Conservation (phyloP, 495 filamentous ascomycete genomes). For the Hamigera avellanea region DNA sequence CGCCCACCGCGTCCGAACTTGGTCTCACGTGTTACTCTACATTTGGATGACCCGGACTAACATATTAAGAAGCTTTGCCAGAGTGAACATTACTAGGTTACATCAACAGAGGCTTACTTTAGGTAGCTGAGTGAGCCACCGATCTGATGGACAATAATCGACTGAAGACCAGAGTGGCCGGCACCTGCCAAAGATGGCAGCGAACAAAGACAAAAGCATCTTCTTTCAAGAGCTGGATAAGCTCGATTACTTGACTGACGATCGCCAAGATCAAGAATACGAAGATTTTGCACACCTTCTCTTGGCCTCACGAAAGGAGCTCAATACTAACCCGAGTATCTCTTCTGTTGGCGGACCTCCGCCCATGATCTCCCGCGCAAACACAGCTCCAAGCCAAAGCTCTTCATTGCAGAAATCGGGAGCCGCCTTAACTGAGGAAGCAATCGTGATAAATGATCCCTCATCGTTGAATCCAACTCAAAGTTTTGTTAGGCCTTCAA, state of each 20-base stretch:
- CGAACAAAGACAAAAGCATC: slow-evolving; percentile 18
- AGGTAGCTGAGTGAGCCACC: neutral
- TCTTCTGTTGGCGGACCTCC: neutral
- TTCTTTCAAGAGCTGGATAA: slow-evolving; percentile 37
- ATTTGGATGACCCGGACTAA: no score
- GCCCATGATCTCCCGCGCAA: slow-evolving; percentile 4
- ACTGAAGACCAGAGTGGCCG: no score
- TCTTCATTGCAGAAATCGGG: neutral
- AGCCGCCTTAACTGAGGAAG: neutral
- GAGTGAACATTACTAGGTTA: no score
- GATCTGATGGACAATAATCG: no score
- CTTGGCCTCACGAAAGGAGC: neutral
- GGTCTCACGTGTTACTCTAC: no score
- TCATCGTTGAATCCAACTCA: neutral
- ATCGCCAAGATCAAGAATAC: slow-evolving; percentile 10
- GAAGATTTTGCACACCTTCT: slow-evolving; percentile 6
- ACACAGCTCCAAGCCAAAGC: slow-evolving; percentile 8
- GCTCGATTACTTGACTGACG: slow-evolving; percentile 31
- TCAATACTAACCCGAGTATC: no score
- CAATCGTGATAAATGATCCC: neutral
- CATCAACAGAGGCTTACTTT: neutral
- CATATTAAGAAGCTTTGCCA: no score
- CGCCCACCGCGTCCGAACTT: slow-evolving; percentile 9
- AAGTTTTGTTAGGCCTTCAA: neutral
- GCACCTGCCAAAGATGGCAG: neutral